Percentiles rank a stretch among this genome's conserved stretches.
These are phyloP conservation scores for Vigna nakashimae DNA, from an alignment of 306 rosid genomes.

Conservation along the genomic window DNA sequence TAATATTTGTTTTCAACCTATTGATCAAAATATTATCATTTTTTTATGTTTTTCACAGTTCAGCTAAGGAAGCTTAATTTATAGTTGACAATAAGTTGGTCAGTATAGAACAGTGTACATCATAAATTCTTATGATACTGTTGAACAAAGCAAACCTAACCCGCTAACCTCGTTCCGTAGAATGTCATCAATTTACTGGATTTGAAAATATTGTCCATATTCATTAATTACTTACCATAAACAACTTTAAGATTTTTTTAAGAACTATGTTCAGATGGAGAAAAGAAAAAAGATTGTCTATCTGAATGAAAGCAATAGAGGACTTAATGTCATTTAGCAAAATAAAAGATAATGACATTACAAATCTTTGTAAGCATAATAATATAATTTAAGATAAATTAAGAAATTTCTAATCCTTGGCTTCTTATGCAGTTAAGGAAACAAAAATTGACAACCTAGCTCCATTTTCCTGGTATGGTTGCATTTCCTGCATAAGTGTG, in stretches of 20 bases:
- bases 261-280: slow-evolving; percentile 39
- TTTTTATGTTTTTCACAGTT: not conserved
- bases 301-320: slow-evolving; percentile 37
- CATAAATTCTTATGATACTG: slow-evolving; percentile 54
- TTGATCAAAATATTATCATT: not conserved
- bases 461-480: slow-evolving; percentile 16
- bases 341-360: slow-evolving; percentile 37
- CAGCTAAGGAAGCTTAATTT: not conserved
- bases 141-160: slow-evolving; percentile 55
- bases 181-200: not conserved
- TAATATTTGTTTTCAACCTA: not conserved
- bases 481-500: slow-evolving; percentile 42
- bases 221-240: slow-evolving; percentile 42
- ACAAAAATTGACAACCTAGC: slow-evolving; percentile 37
- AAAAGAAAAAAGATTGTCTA: slow-evolving; percentile 44
- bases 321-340: slow-evolving; percentile 42
- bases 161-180: not conserved
- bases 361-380: slow-evolving; percentile 2
- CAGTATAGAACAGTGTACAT: slow-evolving; percentile 31
- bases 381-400: slow-evolving; percentile 35
- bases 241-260: slow-evolving; percentile 9
- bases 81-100: slow-evolving; percentile 7
- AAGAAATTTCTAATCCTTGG: slow-evolving; percentile 32
- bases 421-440: slow-evolving; percentile 26
- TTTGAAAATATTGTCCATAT: slow-evolving; percentile 10